Percentiles rank a stretch among this genome's conserved stretches.
These are phyloP conservation scores for Zygoascus tannicola DNA, from an alignment of 805 yeast species.

Conservation along the genomic window DNA sequence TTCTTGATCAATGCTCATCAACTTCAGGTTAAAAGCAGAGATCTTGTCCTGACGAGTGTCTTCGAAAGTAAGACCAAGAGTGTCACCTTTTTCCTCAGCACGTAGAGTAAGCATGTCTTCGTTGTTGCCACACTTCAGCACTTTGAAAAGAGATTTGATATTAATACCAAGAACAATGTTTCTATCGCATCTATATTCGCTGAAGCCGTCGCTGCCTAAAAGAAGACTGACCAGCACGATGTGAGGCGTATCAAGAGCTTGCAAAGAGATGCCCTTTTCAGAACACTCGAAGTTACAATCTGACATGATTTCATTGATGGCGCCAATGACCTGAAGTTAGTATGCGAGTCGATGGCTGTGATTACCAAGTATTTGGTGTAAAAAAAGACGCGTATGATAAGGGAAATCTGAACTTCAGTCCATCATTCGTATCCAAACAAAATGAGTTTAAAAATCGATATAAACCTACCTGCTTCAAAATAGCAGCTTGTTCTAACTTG, in stretches of 20 bases:
- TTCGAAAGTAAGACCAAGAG: conserved; percentile 74
- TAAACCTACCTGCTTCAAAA: conserved; percentile 68
- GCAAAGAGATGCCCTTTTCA: conserved; percentile 89
- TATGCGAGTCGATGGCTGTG: no score
- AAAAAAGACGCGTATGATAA: no score
- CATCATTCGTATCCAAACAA: no score
- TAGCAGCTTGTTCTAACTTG: conserved; percentile 84
- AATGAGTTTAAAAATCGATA: no score
- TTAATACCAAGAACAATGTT: conserved; percentile 88
- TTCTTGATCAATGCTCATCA: conserved; percentile 96
- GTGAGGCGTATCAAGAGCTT: conserved; percentile 96
- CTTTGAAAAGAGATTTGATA: conserved; percentile 75
- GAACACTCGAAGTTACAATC: conserved; percentile 95
- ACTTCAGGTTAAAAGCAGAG: conserved; percentile 80
- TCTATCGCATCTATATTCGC: conserved; percentile 91
- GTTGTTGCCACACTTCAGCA: conserved; percentile 83
- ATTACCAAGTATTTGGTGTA: no score
- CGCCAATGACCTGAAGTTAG: conserved; percentile 56
- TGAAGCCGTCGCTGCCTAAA: conserved; percentile 81
- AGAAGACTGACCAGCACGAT: conserved; percentile 82
- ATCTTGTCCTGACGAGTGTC: conserved; percentile 85
- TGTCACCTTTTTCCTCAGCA: conserved; percentile 84
- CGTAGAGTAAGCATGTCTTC: conserved; percentile 79
- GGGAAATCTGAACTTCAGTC: no score
- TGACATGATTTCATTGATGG: conserved; percentile 89